Evolutionary conservation across 108 stramenopile genomes (phyloP).

Genomic region (Chaetoceros tenuissimus): DNA sequence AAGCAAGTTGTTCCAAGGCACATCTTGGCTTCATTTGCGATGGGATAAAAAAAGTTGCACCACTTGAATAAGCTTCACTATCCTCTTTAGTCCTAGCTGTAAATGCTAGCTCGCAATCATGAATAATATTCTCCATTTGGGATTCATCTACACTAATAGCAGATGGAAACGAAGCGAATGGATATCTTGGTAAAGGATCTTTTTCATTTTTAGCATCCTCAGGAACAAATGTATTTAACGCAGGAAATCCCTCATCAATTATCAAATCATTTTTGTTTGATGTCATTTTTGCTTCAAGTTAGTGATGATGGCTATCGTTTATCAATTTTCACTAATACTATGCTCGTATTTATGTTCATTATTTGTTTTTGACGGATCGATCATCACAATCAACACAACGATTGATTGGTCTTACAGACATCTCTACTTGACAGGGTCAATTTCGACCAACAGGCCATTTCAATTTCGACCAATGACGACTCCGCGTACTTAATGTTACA

Average conservation of each 20-base stretch:
- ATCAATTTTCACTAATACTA: no score
- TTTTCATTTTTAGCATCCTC: constrained; percentile 22
- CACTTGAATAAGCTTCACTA: constrained; percentile 62
- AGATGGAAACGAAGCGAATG: constrained; percentile 49
- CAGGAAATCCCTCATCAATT: constrained; percentile 46
- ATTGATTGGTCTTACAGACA: no score
- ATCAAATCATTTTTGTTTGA: constrained; percentile 29
- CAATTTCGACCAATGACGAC: no score
- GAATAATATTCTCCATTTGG: constrained; percentile 8
- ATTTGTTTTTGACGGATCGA: no score
- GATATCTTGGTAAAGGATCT: constrained; percentile 51
- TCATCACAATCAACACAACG: no score
- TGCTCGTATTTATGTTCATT: no score
- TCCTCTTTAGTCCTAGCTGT: constrained; percentile 66
- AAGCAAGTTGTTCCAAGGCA: constrained; percentile 72
- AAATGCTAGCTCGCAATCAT: constrained; percentile 70
- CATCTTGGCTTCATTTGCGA: constrained; percentile 69
- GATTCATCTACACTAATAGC: constrained; percentile 15
- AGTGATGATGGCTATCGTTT: no score
- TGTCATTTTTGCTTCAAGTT: no score
- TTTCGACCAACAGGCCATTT: no score
- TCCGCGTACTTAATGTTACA: no score
- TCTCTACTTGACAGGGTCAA: no score
- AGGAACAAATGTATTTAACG: constrained; percentile 9
- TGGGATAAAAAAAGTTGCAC: constrained; percentile 78